A percentile compares a stretch with the other conserved stretches of the same genome.
Conservation (phyloP, 1,284 basidiomycete genomes). For the Tetrapyrgos nigripes region DNA sequence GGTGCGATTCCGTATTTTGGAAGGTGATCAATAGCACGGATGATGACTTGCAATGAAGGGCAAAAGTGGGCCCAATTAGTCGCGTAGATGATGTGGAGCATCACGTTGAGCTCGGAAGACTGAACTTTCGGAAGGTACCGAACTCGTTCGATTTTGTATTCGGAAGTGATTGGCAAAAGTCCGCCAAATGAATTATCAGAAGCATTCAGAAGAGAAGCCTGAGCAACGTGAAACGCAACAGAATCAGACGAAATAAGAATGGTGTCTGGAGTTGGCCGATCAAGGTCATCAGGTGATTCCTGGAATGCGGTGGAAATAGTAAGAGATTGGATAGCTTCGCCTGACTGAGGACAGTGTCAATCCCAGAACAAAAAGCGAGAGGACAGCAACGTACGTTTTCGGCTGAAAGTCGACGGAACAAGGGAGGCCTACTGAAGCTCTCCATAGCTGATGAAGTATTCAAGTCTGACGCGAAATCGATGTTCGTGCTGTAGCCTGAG, state of each 20-base stretch:
- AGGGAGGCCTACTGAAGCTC: too few species aligned
- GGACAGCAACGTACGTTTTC: too few species aligned
- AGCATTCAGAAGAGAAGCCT: background rate
- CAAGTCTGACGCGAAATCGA: too few species aligned
- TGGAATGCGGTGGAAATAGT: background rate
- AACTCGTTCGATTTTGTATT: background rate
- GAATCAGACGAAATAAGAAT: constrained; percentile 3
- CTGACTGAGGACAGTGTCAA: too few species aligned
- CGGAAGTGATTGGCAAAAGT: background rate
- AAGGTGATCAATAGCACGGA: background rate
- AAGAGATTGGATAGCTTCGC: too few species aligned
- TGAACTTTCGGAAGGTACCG: background rate
- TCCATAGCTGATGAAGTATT: too few species aligned
- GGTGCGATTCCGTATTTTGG: background rate
- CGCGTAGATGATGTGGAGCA: constrained; percentile 4
- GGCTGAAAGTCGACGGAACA: background rate
- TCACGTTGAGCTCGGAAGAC: constrained; percentile 3
- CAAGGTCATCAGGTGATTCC: background rate
- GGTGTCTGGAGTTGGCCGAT: constrained; percentile 1
- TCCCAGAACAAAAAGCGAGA: too few species aligned
- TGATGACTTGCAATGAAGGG: background rate
- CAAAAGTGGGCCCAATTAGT: background rate
- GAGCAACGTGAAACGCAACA: background rate
- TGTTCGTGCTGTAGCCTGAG: too few species aligned
- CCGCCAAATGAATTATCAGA: constrained; percentile 2